Percentiles rank a stretch among this genome's conserved stretches.
phyloP scores from a whole-genome alignment of 1,284 basidiomycete species.

The Rhodotorula sp. region DNA sequence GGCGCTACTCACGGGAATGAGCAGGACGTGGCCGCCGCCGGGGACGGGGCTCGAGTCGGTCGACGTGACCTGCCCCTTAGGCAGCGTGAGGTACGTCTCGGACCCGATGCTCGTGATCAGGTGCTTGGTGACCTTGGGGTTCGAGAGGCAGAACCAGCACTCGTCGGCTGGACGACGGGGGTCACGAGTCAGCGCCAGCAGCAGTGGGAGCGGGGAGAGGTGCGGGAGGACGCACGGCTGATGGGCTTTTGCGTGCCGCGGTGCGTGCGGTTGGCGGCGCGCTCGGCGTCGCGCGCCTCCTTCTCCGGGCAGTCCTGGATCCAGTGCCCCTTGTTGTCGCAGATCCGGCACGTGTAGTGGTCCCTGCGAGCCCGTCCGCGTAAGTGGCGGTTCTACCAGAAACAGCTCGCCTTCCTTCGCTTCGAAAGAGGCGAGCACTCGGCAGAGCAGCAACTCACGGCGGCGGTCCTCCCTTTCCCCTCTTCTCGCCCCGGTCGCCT shows the following conservation, averaged over 20 bases:
- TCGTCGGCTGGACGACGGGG: conserved; percentile 64
- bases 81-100: conserved; percentile 89
- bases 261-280: conserved; percentile 43
- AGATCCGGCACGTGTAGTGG: conserved; percentile 42
- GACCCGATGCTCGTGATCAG: conserved; percentile 87
- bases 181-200: too few species aligned
- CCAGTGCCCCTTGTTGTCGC: conserved; percentile 60
- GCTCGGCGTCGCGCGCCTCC: conserved; percentile 33
- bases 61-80: conserved; percentile 82
- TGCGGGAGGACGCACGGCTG: conserved; percentile 60
- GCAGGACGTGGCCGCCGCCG: conserved; percentile 86
- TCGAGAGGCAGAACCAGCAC: conserved; percentile 96
- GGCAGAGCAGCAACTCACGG: conserved; percentile 23
- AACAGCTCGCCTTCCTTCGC: too few species aligned
- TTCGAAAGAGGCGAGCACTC: not conserved
- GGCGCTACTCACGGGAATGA: conserved; percentile 45
- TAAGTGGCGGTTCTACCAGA: too few species aligned
- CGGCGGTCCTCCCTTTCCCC: conserved; percentile 38
- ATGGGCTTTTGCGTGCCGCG: conserved; percentile 65
- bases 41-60: conserved; percentile 61
- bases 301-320: conserved; percentile 77
- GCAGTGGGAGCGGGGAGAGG: conserved; percentile 23
- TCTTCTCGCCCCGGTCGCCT: conserved; percentile 12
- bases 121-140: conserved; percentile 86
- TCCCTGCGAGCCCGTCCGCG: conserved; percentile 26